Percentiles rank a stretch among this genome's conserved stretches.
phyloP scores from a whole-genome alignment of 345 rosid genomes.

The Litchi chinensis region DNA sequence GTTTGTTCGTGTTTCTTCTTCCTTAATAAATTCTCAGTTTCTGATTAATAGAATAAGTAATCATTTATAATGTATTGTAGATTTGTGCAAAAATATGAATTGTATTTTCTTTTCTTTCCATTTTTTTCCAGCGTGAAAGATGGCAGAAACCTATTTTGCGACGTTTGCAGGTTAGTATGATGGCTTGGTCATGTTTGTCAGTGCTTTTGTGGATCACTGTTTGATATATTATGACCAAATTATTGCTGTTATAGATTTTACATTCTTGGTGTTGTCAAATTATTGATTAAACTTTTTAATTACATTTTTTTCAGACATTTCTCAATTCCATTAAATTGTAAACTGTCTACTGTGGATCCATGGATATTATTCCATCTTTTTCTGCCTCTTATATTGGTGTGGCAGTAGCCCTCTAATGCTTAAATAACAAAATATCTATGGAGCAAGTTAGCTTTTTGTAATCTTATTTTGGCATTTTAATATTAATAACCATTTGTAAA shows the following conservation, averaged over 20 bases:
- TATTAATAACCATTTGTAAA: neutral
- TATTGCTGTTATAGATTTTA: neutral
- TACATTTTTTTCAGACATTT: neutral
- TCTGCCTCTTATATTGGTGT: neutral
- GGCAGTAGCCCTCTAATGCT: neutral
- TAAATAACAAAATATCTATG: neutral
- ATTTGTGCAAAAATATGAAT: slow-evolving; percentile 7
- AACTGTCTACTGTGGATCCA: neutral
- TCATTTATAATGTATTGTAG: slow-evolving; percentile 10
- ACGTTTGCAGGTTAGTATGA: slow-evolving; percentile 82
- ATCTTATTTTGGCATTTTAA: neutral
- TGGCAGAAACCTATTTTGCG: slow-evolving; percentile 99
- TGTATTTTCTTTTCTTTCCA: neutral
- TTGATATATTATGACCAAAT: neutral
- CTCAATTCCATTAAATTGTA: neutral
- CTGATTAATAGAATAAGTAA: neutral
- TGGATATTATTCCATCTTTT: neutral
- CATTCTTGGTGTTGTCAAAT: neutral
- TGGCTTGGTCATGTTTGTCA: slow-evolving; percentile 18
- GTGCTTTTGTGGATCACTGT: neutral
- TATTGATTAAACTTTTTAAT: neutral
- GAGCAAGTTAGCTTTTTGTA: neutral
- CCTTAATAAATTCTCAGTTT: neutral
- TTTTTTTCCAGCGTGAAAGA: slow-evolving; percentile 71
- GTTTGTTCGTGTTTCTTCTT: neutral